Evolutionary conservation across 345 rosid genomes (phyloP).

Genomic region (Leavenworthia alabamica): DNA sequence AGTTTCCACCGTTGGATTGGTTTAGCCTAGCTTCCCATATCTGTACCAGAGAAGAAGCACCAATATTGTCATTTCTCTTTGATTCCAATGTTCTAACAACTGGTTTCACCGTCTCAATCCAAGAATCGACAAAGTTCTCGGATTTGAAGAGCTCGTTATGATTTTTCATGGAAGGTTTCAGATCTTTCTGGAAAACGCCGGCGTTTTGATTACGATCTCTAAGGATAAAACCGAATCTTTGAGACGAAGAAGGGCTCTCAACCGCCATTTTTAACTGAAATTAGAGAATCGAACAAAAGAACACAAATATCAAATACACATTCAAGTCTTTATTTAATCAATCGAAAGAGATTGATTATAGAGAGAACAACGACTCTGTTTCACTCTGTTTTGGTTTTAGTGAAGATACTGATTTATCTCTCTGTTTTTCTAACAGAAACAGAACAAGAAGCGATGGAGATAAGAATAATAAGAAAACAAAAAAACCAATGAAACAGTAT

Average conservation of each 20-base stretch:
- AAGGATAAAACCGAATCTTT: constrained; percentile 49
- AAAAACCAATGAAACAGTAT: constrained; percentile 28
- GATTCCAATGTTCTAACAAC: background rate
- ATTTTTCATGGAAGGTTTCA: constrained; percentile 42
- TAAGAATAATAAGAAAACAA: background rate
- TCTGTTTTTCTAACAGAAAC: background rate
- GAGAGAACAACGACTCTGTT: background rate
- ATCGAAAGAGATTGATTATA: background rate
- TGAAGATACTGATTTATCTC: constrained; percentile 11
- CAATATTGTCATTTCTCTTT: constrained; percentile 19
- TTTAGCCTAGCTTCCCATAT: constrained; percentile 81
- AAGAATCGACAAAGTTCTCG: constrained; percentile 14
- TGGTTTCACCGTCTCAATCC: constrained; percentile 14
- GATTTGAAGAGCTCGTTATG: background rate
- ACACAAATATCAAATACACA: background rate
- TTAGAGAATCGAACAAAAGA: background rate
- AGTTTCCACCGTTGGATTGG: constrained; percentile 33
- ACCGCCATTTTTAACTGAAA: constrained; percentile 43
- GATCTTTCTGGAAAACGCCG: constrained; percentile 38
- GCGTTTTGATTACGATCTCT: constrained; percentile 48
- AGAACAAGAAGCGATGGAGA: constrained; percentile 17
- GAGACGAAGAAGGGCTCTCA: constrained; percentile 47
- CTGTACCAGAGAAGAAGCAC: constrained; percentile 87
- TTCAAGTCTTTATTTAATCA: background rate
- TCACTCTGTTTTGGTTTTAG: constrained; percentile 10